These are phyloP conservation scores for Phaseolus coccineus DNA, from an alignment of 331 rosid species.

Conservation along the genomic window DNA sequence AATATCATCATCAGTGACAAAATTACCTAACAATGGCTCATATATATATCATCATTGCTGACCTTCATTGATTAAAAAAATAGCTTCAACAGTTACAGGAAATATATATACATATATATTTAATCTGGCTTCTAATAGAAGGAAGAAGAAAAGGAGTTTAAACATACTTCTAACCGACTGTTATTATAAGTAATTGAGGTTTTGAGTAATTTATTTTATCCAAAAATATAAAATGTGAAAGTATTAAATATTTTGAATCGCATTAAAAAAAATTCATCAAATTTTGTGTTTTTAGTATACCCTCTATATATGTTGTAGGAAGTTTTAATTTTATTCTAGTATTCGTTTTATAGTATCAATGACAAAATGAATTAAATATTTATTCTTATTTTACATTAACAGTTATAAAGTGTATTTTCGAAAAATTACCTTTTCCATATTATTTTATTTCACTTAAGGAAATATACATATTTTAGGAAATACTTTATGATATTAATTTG, in stretches of 20 bases:
- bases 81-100: background rate
- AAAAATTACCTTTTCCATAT: too few species aligned
- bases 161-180: background rate
- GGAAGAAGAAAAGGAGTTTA: background rate
- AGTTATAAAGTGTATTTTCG: too few species aligned
- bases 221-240: background rate
- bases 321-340: background rate
- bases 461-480: background rate
- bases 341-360: background rate
- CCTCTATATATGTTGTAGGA: background rate
- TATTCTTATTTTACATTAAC: too few species aligned
- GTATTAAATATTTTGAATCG: background rate
- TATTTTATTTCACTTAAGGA: too few species aligned
- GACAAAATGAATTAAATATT: too few species aligned
- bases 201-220: background rate
- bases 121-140: background rate
- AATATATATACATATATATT: background rate
- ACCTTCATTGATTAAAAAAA: background rate
- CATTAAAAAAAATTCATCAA: background rate
- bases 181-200: background rate
- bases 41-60: slow-evolving; percentile 25
- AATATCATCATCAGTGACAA: background rate
- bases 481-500: background rate
- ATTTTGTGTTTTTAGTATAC: background rate
- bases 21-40: slow-evolving; percentile 14